phyloP scores from a whole-genome alignment of 73 alveolate species.

The Stentor roeselii region DNA sequence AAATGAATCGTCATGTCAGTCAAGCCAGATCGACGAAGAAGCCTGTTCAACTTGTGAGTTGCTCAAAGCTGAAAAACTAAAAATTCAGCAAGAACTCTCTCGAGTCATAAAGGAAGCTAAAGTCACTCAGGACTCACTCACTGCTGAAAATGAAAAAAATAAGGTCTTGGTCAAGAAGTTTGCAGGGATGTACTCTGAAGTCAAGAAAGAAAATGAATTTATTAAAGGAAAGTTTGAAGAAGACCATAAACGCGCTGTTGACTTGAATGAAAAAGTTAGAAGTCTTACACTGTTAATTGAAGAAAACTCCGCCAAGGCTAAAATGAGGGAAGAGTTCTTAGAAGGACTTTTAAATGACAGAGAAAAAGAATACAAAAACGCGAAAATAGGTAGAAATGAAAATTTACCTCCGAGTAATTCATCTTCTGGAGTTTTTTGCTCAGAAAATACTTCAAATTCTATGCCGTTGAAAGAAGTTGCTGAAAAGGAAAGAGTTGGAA shows the following conservation, averaged over 20 bases:
- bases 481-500: background rate
- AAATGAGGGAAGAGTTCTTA: background rate
- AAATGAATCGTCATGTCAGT: background rate
- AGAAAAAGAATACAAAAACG: background rate
- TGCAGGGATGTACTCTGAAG: background rate
- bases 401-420: background rate
- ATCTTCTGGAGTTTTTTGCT: background rate
- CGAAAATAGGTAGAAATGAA: background rate
- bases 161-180: background rate
- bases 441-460: background rate
- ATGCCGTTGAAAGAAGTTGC: background rate
- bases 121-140: background rate
- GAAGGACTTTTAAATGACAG: background rate
- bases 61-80: background rate
- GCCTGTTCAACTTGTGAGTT: background rate
- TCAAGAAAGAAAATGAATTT: background rate
- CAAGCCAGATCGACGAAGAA: background rate
- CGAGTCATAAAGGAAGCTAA: background rate
- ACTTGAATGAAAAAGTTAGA: background rate
- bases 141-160: background rate
- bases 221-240: background rate
- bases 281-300: background rate
- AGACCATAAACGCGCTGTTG: background rate
- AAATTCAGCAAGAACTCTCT: background rate
- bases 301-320: background rate